Base-by-base conservation (phyloP, 305 asterid genomes). In the Solanum hybrid region DNA sequence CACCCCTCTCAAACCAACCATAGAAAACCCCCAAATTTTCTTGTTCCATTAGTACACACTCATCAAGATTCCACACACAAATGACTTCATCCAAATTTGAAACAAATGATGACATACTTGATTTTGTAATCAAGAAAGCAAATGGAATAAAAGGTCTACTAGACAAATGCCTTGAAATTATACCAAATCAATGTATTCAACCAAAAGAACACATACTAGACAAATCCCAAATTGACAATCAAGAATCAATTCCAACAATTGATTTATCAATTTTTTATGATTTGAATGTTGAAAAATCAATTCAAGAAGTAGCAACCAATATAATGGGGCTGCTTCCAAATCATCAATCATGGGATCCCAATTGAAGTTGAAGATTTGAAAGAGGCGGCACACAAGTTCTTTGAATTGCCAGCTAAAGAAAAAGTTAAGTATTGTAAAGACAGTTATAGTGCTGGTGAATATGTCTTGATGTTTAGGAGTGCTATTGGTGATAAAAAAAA, bases 271-370 rank as follows among this genome's bases (percentile, higher is more conserved):
- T 0, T 17, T 57, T 57, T 6, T 20, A 17, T 17, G 0, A 57
- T 57, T 57, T 57, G 0, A 6, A 57, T 57, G 9, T 57, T 57
- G 70, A 6, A 57, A 57, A 57, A 5, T 6, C 4, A 57, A 57
- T 17, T 87, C 89, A 92, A 65, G 91, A 90, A 51, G 95, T 94
- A 7, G 92, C 95, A 15, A 41, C 89, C 14, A 90, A 89, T 3
- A 31, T 31, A 31, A 31, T 93, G 91, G 93, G 94, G 95, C 87
- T 94, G 92, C 91, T 93, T 94, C 83, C 95, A 94, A 80, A 93
- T 94, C 20, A 85, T 91, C 87, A 93, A 93, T 89, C 95, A 93
- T 85, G 93, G 95, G 12, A 91, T 94, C 72, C 91, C 94, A 32
- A 9, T 61, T 57, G 92, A 31, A 93, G 8, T 93, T 75, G 94